Conservation (phyloP, 805 yeast species). For the Nakazawaea wickerhamii region DNA sequence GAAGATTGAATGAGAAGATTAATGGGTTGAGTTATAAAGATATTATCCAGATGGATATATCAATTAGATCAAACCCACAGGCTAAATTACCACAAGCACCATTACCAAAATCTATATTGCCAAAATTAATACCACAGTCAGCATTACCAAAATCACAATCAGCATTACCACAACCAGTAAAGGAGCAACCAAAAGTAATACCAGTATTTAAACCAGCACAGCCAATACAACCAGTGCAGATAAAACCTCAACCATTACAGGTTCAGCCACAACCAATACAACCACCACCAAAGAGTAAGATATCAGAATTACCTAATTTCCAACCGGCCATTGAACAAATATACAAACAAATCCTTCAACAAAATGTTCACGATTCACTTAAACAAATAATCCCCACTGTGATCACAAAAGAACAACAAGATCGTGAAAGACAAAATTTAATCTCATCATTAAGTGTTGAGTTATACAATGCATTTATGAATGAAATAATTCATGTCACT, state of each 20-base stretch:
- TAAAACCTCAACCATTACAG: neutral
- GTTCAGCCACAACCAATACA: too few species aligned
- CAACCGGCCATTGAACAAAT: constrained; percentile 24
- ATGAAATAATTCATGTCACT: constrained; percentile 45
- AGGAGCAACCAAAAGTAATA: neutral
- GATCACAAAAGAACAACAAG: constrained; percentile 4
- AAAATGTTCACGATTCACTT: constrained; percentile 25
- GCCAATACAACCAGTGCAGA: neutral
- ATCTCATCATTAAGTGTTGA: constrained; percentile 41
- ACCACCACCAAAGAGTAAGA: constrained; percentile 14
- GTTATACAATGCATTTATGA: constrained; percentile 53
- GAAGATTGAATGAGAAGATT: constrained; percentile 35
- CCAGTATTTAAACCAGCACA: neutral
- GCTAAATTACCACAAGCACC: neutral
- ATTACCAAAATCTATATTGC: constrained; percentile 7
- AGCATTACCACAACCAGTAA: neutral
- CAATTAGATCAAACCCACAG: neutral
- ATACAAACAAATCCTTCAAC: constrained; percentile 19
- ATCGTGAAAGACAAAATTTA: constrained; percentile 20
- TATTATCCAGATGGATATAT: too few species aligned
- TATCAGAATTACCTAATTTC: constrained; percentile 25
- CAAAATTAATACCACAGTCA: neutral
- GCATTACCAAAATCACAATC: neutral
- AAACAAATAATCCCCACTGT: constrained; percentile 17
- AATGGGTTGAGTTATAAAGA: constrained; percentile 23